Evolutionary conservation across 2,329 filamentous ascomycete genomes (phyloP).

Genomic region (Aspergillus aculeatus): DNA sequence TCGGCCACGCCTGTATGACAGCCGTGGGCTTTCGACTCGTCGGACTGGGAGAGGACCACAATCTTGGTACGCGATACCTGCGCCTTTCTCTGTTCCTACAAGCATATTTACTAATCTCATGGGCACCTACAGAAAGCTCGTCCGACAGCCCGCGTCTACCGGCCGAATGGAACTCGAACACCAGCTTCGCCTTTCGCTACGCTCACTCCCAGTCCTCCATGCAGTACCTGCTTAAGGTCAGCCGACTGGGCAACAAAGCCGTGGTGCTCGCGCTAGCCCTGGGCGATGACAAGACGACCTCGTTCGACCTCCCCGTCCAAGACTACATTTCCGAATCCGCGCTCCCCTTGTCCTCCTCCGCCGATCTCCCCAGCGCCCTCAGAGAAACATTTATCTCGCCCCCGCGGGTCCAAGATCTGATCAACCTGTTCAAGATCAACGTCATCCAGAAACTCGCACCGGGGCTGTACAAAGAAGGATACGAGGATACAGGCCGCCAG

Average conservation of each 20-base stretch:
- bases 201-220: conserved; percentile 80
- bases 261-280: conserved; percentile 76
- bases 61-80: conserved; percentile 53
- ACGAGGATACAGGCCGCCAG: conserved; percentile 57
- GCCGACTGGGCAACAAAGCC: conserved; percentile 78
- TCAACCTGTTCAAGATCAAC: conserved; percentile 69
- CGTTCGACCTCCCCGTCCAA: conserved; percentile 70
- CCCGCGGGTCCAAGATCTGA: conserved; percentile 67
- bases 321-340: conserved; percentile 71
- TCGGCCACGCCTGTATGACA: conserved; percentile 78
- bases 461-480: conserved; percentile 72
- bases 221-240: conserved; percentile 78
- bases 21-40: conserved; percentile 77
- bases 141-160: conserved; percentile 56
- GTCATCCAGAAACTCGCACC: conserved; percentile 84
- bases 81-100: background rate
- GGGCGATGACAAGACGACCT: conserved; percentile 76
- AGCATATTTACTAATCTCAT: background rate
- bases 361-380: conserved; percentile 35
- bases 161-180: conserved; percentile 73
- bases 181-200: conserved; percentile 78
- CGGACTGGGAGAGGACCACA: conserved; percentile 81
- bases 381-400: conserved; percentile 71
- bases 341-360: conserved; percentile 50
- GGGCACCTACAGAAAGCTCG: conserved; percentile 24